Base-by-base conservation (phyloP, 176 grass and related monocot genomes). In the Elaeis guineensis region DNA sequence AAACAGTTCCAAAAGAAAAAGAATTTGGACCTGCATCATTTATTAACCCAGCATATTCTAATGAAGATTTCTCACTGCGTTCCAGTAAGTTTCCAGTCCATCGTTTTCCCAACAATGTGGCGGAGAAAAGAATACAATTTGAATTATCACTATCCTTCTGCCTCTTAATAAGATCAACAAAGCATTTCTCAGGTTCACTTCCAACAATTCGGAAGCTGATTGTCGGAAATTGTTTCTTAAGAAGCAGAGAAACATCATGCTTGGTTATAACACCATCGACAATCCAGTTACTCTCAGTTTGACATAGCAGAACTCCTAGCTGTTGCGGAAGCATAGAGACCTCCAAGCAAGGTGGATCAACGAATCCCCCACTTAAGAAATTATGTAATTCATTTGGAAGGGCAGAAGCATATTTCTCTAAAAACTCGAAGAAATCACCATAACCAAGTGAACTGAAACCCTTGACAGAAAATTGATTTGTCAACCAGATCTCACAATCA, bases 221-320 rank as follows among this genome's bases (percentile, higher is more conserved):
- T 57, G 92, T 73, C 22, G 87, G 92, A 64, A 97, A 97, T 62
- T 97, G 92, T 68, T 75, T 88, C 69, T 71, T 82, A 29, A 97
- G 75, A 80, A 97, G 72, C 70, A 69, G 59, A 49, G 72, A 12
- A 50, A 87, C 65, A 75, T 70, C 80, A 87, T 82, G 69, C 61
- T 72, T 79, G 29, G 78, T 67, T 66, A 75, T 28, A 14, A 29
- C 19, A 19, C 72, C 67, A 71, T 79, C 57, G 57, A 76, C 69
- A 53, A 77, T 59, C 85, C 78, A 69, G 60, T 75, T 85, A 66
- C 21, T 52, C 63, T 77, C 62, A 54, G 83, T 80, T 78, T 85
- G 84, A 59, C 52, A 85, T 53, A 90, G 75, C 55, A 97, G 79
- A 74, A 82, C 32, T 44, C 78, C 78, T 60, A 97, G 51, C 58